Evolutionary conservation across 2,329 filamentous ascomycete genomes (phyloP), one percentile per base, ranked within the genome.

Genomic region (Phyllachora maydis): DNA sequence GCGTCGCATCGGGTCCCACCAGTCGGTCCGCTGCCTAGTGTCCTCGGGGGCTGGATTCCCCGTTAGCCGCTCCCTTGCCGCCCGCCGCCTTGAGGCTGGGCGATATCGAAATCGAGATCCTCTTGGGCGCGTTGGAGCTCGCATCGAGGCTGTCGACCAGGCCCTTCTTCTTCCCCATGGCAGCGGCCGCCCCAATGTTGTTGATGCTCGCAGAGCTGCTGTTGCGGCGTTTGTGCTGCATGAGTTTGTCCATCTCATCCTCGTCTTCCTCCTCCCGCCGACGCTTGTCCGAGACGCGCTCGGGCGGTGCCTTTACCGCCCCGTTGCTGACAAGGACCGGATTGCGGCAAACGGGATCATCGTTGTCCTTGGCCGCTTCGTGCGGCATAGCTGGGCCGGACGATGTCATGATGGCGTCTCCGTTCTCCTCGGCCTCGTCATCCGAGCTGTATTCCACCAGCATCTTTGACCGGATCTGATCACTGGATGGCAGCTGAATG

Each of bases 401-500:
- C 4, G 28, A 26, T 4, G 33, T 25, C 37, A 39, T 39, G 15
- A 34, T 29, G 10, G 57, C 42, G 27, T 71, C 58, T 20, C 63
- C 52, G 38, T 72, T 70, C 45, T 74, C 69, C 8, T 59, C 55
- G 26, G 63, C 67, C n/a, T 88, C 79, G 28, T 93, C 85, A 35
- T 93, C 83, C 18, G 90, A 90, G 0, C 73, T 68, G 41, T 98
- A 98, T 43, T 92, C 79, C 16, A 98, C 88, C 12, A 95, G 53
- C 2, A 76, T 76, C 39, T 74, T 81, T 23, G 70, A 56, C 11
- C 67, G 65, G 9, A 60, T 59, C 13, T 69, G 23, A 7, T 30
- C 77, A 34, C 82, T 83, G 5, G 56, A 46, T 8, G 56, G 34
- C n/a, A n/a, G n/a, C n/a, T n/a, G n/a, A n/a, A 3, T 45, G 33